phyloP scores from a whole-genome alignment of 768 basidiomycete genomes.

The Clavaria fumosa region DNA sequence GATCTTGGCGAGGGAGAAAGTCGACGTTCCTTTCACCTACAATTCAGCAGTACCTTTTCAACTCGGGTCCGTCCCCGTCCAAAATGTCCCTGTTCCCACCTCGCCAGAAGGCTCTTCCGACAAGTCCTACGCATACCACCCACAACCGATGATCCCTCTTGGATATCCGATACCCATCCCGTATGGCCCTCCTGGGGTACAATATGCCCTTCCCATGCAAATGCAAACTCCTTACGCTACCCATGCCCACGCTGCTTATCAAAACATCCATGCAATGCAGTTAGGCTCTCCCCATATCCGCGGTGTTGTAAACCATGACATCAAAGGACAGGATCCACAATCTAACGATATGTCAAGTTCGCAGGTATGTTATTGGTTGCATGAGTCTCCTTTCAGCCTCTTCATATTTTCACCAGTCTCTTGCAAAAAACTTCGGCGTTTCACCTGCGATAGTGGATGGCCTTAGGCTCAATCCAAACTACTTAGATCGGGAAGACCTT shows the following conservation, averaged over 20 bases:
- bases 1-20: constrained; percentile 46
- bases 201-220: constrained; percentile 20
- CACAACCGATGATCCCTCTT: constrained; percentile 27
- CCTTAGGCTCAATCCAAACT: constrained; percentile 33
- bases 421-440: constrained; percentile 72
- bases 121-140: constrained; percentile 20
- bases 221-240: constrained; percentile 34
- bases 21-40: constrained; percentile 28
- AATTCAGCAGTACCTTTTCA: constrained; percentile 10
- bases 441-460: constrained; percentile 53
- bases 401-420: constrained; percentile 25
- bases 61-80: constrained; percentile 16
- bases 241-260: constrained; percentile 47
- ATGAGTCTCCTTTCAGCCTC: background rate
- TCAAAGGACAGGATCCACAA: constrained; percentile 67
- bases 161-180: constrained; percentile 26
- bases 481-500: constrained; percentile 53
- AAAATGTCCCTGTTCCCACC: constrained; percentile 10
- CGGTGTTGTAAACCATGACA: constrained; percentile 21
- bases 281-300: constrained; percentile 7
- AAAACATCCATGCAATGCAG: constrained; percentile 24
- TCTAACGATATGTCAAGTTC: constrained; percentile 67
- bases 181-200: constrained; percentile 21
- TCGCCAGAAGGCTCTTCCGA: constrained; percentile 10
- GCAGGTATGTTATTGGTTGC: constrained; percentile 23